These are phyloP conservation scores for Acanthamoeba sp. DNA, from an alignment of 208 protist genomes.

Conservation along the genomic window DNA sequence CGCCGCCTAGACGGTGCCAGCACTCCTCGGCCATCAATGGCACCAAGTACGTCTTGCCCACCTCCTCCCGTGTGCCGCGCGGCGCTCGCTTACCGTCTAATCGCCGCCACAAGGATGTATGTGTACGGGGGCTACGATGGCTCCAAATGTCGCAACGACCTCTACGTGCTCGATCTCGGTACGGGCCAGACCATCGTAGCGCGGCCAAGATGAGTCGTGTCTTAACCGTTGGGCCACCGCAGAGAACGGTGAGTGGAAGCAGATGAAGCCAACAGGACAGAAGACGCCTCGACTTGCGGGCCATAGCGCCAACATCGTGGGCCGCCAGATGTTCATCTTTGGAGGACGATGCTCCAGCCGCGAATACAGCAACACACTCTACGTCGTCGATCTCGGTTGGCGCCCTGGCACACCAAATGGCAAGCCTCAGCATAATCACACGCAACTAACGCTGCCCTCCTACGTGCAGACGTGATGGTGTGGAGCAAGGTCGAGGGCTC, in stretches of 20 bases:
- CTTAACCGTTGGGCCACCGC: background rate
- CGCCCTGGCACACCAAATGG: too few species aligned
- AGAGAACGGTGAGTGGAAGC: background rate
- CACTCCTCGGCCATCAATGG: background rate
- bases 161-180: slow-evolving; percentile 6
- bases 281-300: background rate
- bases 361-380: background rate
- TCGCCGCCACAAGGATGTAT: too few species aligned
- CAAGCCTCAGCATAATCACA: too few species aligned
- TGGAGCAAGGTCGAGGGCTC: background rate
- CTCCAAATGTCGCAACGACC: background rate
- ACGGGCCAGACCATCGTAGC: background rate
- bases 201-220: background rate
- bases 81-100: too few species aligned
- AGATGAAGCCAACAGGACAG: background rate
- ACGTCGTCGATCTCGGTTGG: background rate
- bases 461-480: background rate
- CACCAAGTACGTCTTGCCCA: slow-evolving; percentile 17
- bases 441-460: too few species aligned
- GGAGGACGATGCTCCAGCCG: slow-evolving; percentile 5
- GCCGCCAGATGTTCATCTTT: slow-evolving; percentile 38
- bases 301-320: slow-evolving; percentile 30
- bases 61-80: too few species aligned
- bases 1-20: background rate
- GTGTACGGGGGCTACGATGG: slow-evolving; percentile 35